Evolutionary conservation across 371 early-diverging fungal genomes (phyloP).

Genomic region (Mucor sp.): DNA sequence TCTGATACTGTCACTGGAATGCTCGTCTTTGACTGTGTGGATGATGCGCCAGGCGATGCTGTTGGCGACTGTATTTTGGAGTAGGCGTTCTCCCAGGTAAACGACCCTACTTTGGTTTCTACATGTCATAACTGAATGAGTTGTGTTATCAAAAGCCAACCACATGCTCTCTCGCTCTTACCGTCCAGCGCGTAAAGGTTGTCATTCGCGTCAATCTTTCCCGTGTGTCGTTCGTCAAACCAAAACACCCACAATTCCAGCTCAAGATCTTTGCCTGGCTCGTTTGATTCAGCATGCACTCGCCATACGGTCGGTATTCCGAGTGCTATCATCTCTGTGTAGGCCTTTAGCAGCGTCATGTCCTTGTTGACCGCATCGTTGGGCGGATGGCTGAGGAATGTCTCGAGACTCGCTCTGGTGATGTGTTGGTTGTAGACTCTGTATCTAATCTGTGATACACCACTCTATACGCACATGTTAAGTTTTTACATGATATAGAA

Average conservation of each 20-base stretch:
- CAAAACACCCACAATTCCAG: slow-evolving; percentile 54
- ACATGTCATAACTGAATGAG: too few relatives aligned
- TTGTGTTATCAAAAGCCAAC: too few relatives aligned
- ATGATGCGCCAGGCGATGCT: slow-evolving; percentile 31
- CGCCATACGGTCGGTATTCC: slow-evolving; percentile 43
- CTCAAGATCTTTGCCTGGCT: slow-evolving; percentile 12
- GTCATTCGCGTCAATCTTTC: slow-evolving; percentile 39
- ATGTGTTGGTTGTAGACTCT: slow-evolving; percentile 43
- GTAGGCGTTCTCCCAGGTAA: slow-evolving; percentile 47
- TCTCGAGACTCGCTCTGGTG: slow-evolving; percentile 22
- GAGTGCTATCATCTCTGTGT: slow-evolving; percentile 26
- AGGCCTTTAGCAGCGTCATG: slow-evolving; percentile 32
- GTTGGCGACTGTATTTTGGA: slow-evolving; percentile 36
- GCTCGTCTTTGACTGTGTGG: slow-evolving; percentile 25
- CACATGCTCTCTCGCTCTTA: slow-evolving; percentile 18
- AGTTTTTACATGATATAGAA: too few relatives aligned
- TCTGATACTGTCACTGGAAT: slow-evolving; percentile 32
- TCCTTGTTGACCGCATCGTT: slow-evolving; percentile 11
- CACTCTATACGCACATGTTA: slow-evolving; percentile 28
- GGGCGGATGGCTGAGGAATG: slow-evolving; percentile 15
- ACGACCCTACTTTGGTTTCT: slow-evolving; percentile 46
- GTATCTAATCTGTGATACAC: slow-evolving; percentile 52
- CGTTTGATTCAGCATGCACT: slow-evolving; percentile 5
- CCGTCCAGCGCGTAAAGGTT: slow-evolving; percentile 37
- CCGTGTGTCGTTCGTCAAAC: slow-evolving; percentile 53